These are phyloP conservation scores for Priceomyces melissophilus DNA, from an alignment of 805 yeast species.

Conservation along the genomic window DNA sequence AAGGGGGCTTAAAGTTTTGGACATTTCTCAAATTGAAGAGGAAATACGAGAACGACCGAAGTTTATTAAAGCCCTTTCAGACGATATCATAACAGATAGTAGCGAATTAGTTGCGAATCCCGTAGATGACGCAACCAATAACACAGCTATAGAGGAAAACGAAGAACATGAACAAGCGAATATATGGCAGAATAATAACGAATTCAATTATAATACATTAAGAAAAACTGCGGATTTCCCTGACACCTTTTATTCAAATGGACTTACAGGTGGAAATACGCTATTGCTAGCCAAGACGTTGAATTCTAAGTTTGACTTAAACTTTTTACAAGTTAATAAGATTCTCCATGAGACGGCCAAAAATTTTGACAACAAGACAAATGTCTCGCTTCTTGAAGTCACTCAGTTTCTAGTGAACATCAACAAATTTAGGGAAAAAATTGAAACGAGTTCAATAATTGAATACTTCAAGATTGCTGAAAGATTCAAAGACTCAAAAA, in stretches of 20 bases:
- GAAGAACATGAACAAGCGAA: background rate
- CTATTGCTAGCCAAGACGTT: conserved; percentile 8
- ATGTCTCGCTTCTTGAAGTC: conserved; percentile 3
- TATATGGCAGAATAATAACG: background rate
- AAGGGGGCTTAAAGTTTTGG: conserved; percentile 3
- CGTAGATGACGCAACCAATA: background rate
- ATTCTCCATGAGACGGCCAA: conserved; percentile 10
- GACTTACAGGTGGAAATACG: conserved; percentile 9
- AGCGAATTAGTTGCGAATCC: background rate
- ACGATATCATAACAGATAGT: background rate
- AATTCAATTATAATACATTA: conserved; percentile 4
- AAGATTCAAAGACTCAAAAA: background rate
- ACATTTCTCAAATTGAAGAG: conserved; percentile 1
- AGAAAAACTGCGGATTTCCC: conserved; percentile 6
- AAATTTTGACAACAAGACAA: conserved; percentile 3
- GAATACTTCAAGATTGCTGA: conserved; percentile 3
- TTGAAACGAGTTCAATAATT: conserved; percentile 2
- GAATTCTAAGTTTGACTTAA: conserved; percentile 8
- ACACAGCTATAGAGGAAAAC: background rate
- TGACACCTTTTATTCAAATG: conserved; percentile 9
- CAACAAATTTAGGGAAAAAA: conserved; percentile 3
- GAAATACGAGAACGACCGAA: conserved; percentile 6
- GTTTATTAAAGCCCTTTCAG: conserved; percentile 1
- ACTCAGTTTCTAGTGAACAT: background rate
- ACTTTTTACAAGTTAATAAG: conserved; percentile 9